Percentiles rank a stretch among this genome's conserved stretches.
Evolutionary conservation across 192 early-diverging fungal species (phyloP).

Genomic region (Coemansia sp.): DNA sequence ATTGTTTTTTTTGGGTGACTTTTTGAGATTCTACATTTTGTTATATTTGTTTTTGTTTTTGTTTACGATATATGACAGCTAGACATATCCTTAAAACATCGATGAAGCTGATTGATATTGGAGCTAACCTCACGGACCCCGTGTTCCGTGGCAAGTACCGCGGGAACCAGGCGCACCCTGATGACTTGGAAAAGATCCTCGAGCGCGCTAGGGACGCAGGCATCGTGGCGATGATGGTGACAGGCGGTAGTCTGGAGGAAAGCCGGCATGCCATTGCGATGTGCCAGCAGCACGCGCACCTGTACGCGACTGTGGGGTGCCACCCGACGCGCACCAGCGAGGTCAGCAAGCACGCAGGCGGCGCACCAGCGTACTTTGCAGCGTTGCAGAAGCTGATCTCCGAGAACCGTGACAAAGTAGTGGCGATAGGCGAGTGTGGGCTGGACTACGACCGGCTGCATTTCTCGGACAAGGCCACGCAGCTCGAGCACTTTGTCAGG

Average conservation of each 20-base stretch:
- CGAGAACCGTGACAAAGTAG: slow-evolving; percentile 57
- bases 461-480: slow-evolving; percentile 75
- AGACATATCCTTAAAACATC: background rate
- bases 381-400: slow-evolving; percentile 49
- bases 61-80: background rate
- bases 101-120: slow-evolving; percentile 71
- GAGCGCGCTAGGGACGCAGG: slow-evolving; percentile 63
- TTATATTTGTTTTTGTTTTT: background rate
- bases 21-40: background rate
- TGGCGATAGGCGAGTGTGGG: slow-evolving; percentile 95
- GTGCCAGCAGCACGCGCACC: slow-evolving; percentile 46
- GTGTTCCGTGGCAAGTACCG: slow-evolving; percentile 83
- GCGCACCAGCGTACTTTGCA: slow-evolving; percentile 65
- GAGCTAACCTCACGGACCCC: slow-evolving; percentile 84
- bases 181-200: slow-evolving; percentile 67
- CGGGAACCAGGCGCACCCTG: slow-evolving; percentile 72
- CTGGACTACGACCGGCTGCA: slow-evolving; percentile 90
- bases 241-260: slow-evolving; percentile 66
- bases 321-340: slow-evolving; percentile 83
- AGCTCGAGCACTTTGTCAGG: slow-evolving; percentile 72
- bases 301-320: slow-evolving; percentile 80
- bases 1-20: background rate
- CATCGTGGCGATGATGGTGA: slow-evolving; percentile 80
- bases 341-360: slow-evolving; percentile 57
- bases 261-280: slow-evolving; percentile 62